Evolutionary conservation across 1,284 basidiomycete species (phyloP), one percentile per base, ranked within the genome.

Genomic region (Cutaneotrichosporon spelunceum): DNA sequence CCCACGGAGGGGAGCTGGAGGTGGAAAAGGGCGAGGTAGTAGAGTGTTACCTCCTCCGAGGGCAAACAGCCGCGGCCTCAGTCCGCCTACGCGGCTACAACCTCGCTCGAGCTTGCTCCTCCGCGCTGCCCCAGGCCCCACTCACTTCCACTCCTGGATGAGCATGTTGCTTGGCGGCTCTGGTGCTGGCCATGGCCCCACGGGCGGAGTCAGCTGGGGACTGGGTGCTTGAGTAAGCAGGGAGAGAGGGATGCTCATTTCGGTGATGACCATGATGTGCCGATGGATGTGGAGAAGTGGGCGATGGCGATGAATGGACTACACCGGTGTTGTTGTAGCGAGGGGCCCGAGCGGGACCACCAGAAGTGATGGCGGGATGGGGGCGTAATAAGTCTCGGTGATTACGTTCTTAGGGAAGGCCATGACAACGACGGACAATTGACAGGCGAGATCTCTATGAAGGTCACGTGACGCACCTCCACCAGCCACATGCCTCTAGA

Each of bases 111-210:
- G 7, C 39, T 42, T n/a, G 16, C 19, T 21, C 39, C 19, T 19
- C 19, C 16, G 19, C 39, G 11, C 36, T 10, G 14, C 36, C 36
- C 36, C n/a, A n/a, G 36, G 6, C 16, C 36, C 9, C 13, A 63
- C 64, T 52, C 61, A 66, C 61, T 66, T 66, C 64, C 64, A 66
- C 50, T 66, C 61, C 34, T 66, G 56, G 8, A 66, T 16, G 13
- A 59, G 61, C 61, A 63, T 63, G 57, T 61, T 19, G 11, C 47
- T 27, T 14, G 64, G 64, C 3, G 61, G 64, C 57, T 63, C 59
- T 1, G 61, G 59, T 1, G 61, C 59, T 21, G 48, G 29, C 61
- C 61, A 66, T 16, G 64, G 64, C 21, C 56, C 56, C 9, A 60
- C 48, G 16, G 61, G 64, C 10, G 52, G 44, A 33, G 49, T 45